Base-by-base conservation (phyloP, 352 stramenopile species). In the Nannochloropsis limnetica region DNA sequence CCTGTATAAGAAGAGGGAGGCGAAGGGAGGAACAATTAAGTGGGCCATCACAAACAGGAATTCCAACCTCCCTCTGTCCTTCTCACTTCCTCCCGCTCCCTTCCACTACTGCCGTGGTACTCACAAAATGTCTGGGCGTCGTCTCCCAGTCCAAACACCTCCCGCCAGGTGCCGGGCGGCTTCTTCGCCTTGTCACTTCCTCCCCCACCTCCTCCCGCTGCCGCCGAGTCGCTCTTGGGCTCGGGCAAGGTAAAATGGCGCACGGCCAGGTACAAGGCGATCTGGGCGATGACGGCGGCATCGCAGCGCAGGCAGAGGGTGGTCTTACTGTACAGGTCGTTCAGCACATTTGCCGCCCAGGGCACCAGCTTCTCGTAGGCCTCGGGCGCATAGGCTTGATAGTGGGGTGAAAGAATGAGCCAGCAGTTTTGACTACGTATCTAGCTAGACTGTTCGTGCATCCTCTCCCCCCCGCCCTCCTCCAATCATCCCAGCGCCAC, bases 211-310 rank as follows among this genome's bases (percentile, higher is more conserved):
- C 3, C 61, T 74, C 3, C 25, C 11, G 61, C 61, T 49, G 37
- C 37, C 17, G 37, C 8, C 37, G 17, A 49, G n/a, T 74, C 61
- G 2, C 15, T 74, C 4, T 29, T 74, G n/a, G 61, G 61, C 61
- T 74, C 61, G 6, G 61, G 61, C 61, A 74, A 74, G 6, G 61
- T 31, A 22, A 74, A 74, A 11, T 74, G n/a, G 61, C 61, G 61
- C 61, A 74, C 61, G 61, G 61, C 61, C n/a, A 74, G n/a, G 25
- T 74, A 74, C 25, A 74, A 74, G n/a, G 61, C 61, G 25, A 74
- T 74, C 61, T 74, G 61, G 5, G 61, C 61, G 22, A 74, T 74
- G 61, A 74, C 61, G 25, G 61, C n/a, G 61, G 61, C 61, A 27
- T 74, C 61, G 61, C 61, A 74, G 61, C 61, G 61, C 25, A 74